These are phyloP conservation scores for Macroventuria anomochaeta DNA, from an alignment of 2,329 filamentous ascomycete species.

Conservation along the genomic window DNA sequence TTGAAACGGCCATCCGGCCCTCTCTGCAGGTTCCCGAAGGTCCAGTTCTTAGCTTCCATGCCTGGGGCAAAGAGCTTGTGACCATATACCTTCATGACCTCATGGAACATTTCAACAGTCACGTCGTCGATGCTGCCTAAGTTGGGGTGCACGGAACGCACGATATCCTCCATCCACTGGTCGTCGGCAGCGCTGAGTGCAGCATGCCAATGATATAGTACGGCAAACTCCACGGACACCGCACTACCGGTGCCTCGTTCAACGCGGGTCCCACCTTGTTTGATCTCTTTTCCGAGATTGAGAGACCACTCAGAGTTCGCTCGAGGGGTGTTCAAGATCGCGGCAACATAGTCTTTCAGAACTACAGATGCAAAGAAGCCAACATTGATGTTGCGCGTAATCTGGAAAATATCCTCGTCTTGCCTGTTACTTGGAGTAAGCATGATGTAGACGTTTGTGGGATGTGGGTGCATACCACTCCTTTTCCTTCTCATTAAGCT, in stretches of 20 bases:
- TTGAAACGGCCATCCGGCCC: constrained; percentile 70
- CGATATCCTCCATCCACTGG: constrained; percentile 72
- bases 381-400: constrained; percentile 64
- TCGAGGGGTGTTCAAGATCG: constrained; percentile 74
- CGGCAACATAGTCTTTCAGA: constrained; percentile 78
- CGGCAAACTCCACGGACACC: constrained; percentile 85
- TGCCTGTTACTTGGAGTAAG: constrained; percentile 37
- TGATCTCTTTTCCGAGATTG: constrained; percentile 69
- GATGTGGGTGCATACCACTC: constrained; percentile 52
- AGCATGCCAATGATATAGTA: constrained; percentile 87
- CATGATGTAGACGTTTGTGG: constrained; percentile 27
- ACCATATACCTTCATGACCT: constrained; percentile 42
- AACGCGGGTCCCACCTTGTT: constrained; percentile 65
- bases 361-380: constrained; percentile 68
- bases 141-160: constrained; percentile 30
- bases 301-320: constrained; percentile 80
- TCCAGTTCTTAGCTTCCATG: constrained; percentile 68
- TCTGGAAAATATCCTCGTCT: constrained; percentile 52
- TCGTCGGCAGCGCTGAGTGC: constrained; percentile 77
- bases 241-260: constrained; percentile 75
- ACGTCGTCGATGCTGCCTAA: constrained; percentile 41
- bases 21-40: constrained; percentile 70
- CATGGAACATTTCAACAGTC: constrained; percentile 46
- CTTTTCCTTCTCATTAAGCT: constrained; percentile 54
- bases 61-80: constrained; percentile 63